Conservation (phyloP, 495 filamentous ascomycete genomes). For the Hyaloscypha finlandica region DNA sequence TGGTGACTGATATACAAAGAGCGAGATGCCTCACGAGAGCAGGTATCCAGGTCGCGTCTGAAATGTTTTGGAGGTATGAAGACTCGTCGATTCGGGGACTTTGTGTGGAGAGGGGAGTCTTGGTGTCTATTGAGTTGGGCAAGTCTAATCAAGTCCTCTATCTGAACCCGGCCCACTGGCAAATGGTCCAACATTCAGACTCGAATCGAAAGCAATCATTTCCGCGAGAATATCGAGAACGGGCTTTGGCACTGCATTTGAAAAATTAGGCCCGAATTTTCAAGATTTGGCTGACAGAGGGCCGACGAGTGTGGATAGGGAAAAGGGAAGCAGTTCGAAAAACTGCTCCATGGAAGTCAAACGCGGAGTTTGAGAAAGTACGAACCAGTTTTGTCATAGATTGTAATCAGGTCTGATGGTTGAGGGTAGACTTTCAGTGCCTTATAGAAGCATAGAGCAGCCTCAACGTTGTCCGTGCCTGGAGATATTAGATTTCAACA, state of each 20-base stretch:
- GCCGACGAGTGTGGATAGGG: no score
- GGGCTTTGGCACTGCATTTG: constrained; percentile 51
- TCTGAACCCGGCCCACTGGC: constrained; percentile 27
- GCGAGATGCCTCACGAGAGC: constrained; percentile 9
- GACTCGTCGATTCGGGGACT: constrained; percentile 1
- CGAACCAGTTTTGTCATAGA: constrained; percentile 90
- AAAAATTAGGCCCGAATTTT: constrained; percentile 60
- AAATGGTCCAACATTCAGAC: constrained; percentile 59
- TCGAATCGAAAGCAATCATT: constrained; percentile 91
- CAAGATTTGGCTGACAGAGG: neutral
- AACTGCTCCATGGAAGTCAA: no score
- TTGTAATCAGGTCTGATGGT: constrained; percentile 86
- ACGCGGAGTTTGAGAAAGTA: neutral
- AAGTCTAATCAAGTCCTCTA: constrained; percentile 31
- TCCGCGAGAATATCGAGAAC: constrained; percentile 93
- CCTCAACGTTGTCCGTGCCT: constrained; percentile 77
- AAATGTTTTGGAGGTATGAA: neutral
- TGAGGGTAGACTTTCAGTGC: constrained; percentile 97
- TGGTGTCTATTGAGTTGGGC: neutral
- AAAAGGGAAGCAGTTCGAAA: no score
- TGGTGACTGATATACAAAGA: constrained; percentile 23
- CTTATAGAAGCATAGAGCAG: constrained; percentile 94
- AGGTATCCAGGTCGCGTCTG: constrained; percentile 24
- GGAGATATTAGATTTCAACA: constrained; percentile 15
- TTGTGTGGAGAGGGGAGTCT: constrained; percentile 22